phyloP scores from a whole-genome alignment of 2,329 filamentous ascomycete species.

The Metarhizium robertsii region DNA sequence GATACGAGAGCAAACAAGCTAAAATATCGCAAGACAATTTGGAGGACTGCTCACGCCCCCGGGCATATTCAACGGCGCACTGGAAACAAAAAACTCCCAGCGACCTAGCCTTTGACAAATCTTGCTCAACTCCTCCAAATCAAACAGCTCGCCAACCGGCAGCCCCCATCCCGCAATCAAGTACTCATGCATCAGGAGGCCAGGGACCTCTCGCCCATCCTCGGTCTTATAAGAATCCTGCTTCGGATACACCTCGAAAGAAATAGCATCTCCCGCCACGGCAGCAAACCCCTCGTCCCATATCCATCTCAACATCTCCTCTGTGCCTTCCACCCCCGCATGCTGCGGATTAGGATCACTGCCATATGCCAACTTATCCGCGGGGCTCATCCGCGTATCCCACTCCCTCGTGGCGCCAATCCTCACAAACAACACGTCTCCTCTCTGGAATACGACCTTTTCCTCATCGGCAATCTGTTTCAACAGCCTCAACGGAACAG shows the following conservation, averaged over 20 bases:
- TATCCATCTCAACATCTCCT: conserved; percentile 32
- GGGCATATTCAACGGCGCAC: conserved; percentile 36
- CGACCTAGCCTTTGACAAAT: conserved; percentile 41
- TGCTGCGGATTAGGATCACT: conserved; percentile 21
- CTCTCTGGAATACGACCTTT: conserved; percentile 33
- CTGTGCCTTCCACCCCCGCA: conserved; percentile 15
- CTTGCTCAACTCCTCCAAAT: conserved; percentile 26
- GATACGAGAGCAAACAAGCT: neutral
- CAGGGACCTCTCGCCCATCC: conserved; percentile 7
- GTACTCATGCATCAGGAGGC: conserved; percentile 34
- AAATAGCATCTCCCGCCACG: conserved; percentile 33
- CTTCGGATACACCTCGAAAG: conserved; percentile 29
- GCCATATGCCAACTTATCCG: conserved; percentile 40
- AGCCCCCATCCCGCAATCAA: conserved; percentile 39
- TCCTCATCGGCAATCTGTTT: conserved; percentile 27
- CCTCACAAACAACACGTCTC: conserved; percentile 39
- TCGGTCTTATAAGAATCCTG: conserved; percentile 21
- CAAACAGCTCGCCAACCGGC: conserved; percentile 28
- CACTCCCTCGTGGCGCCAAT: conserved; percentile 20
- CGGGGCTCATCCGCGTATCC: conserved; percentile 16
- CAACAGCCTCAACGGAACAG: conserved; percentile 20
- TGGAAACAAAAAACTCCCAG: conserved; percentile 41
- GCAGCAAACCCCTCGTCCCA: conserved; percentile 37
- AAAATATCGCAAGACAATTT: conserved; percentile 34
- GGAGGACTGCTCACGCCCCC: conserved; percentile 35